Conservation (phyloP, 2,329 filamentous ascomycete species). For the Pezicula radicicola region DNA sequence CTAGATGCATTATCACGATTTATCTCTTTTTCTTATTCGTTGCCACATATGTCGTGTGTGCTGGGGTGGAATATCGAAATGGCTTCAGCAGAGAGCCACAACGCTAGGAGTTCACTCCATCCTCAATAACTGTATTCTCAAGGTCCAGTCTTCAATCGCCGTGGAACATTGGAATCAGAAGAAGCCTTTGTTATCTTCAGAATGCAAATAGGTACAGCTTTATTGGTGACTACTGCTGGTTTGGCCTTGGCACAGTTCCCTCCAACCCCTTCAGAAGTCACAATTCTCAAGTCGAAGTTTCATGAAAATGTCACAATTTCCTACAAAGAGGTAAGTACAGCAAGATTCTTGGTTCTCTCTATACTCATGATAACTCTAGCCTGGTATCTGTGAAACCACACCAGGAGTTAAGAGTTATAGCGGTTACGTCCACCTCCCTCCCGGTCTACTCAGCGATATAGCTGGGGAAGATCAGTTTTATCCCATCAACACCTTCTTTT, state of each 20-base stretch:
- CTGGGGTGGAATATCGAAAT: too few relatives aligned
- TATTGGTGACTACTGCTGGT: background rate
- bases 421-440: slow-evolving; percentile 12
- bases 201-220: too few relatives aligned
- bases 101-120: too few relatives aligned
- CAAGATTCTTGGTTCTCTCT: background rate
- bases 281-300: slow-evolving; percentile 32
- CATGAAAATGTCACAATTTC: slow-evolving; percentile 33
- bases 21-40: too few relatives aligned
- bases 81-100: too few relatives aligned
- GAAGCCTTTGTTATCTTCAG: too few relatives aligned
- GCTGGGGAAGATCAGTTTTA: slow-evolving; percentile 5
- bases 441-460: slow-evolving; percentile 7
- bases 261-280: slow-evolving; percentile 30
- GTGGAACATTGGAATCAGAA: too few relatives aligned
- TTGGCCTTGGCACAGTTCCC: slow-evolving; percentile 31
- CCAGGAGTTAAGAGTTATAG: slow-evolving; percentile 9
- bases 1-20: too few relatives aligned
- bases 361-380: background rate
- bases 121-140: too few relatives aligned
- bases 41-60: too few relatives aligned
- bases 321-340: slow-evolving; percentile 34
- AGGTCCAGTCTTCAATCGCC: too few relatives aligned
- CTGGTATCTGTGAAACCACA: slow-evolving; percentile 10
- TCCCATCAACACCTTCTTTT: slow-evolving; percentile 8